phyloP scores from a whole-genome alignment of 805 yeast genomes.

The Cyberlindnera mycetangii region DNA sequence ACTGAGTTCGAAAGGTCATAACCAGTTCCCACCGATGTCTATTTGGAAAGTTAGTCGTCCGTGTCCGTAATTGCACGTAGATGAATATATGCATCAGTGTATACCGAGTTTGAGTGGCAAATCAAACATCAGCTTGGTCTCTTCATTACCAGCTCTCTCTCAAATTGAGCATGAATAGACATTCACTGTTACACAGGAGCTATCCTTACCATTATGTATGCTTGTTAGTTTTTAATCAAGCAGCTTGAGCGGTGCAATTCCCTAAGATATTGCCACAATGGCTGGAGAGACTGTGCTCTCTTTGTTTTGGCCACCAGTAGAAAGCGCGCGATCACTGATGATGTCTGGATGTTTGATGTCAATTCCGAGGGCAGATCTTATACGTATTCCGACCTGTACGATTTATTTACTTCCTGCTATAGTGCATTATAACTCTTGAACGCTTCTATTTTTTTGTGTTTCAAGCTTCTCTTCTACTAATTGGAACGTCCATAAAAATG shows the following conservation, averaged over 20 bases:
- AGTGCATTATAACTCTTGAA: too few relatives aligned
- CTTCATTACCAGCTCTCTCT: not conserved
- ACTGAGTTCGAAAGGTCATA: conserved; percentile 97
- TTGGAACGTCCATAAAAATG: not conserved
- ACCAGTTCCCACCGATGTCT: conserved; percentile 97
- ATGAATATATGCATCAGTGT: not conserved
- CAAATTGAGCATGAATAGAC: not conserved
- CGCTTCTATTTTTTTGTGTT: too few relatives aligned
- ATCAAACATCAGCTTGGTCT: not conserved
- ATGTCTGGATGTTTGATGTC: not conserved
- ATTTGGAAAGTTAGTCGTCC: not conserved
- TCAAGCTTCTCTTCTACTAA: too few relatives aligned
- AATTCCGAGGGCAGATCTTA: not conserved
- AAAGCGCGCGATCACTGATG: not conserved
- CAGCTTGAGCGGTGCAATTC: not conserved
- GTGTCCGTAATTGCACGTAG: not conserved
- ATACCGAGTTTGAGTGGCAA: not conserved
- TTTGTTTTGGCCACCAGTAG: not conserved
- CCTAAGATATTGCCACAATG: not conserved
- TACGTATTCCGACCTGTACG: not conserved
- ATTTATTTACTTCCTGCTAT: too few relatives aligned
- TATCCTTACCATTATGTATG: not conserved
- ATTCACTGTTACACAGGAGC: not conserved
- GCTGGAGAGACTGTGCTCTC: not conserved
- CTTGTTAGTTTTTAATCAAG: not conserved